Evolutionary conservation across 202 grass and related monocot genomes (phyloP).

Genomic region (Saccharum hybrid): DNA sequence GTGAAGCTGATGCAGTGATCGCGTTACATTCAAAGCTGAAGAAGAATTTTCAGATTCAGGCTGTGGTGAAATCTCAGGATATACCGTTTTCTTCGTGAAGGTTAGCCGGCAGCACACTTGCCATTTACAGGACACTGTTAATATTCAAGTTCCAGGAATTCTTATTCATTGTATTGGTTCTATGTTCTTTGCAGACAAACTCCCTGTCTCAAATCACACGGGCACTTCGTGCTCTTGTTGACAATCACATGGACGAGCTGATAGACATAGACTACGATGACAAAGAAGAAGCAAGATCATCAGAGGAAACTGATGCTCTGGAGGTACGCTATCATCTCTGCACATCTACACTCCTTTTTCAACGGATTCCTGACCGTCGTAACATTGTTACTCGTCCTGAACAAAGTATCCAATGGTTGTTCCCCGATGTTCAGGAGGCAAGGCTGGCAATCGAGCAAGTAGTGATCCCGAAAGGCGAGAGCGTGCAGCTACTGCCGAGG

Average conservation of each 20-base stretch:
- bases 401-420: background rate
- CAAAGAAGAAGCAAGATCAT: constrained; percentile 48
- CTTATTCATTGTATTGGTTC: background rate
- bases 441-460: constrained; percentile 82
- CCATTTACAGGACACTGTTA: constrained; percentile 2
- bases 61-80: constrained; percentile 60
- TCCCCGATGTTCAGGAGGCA: constrained; percentile 54
- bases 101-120: background rate
- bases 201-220: constrained; percentile 72
- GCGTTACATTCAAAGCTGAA: constrained; percentile 78
- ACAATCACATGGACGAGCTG: constrained; percentile 49
- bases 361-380: background rate
- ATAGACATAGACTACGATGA: constrained; percentile 47
- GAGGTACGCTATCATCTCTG: constrained; percentile 54
- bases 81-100: constrained; percentile 88
- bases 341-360: background rate
- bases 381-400: background rate
- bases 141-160: background rate
- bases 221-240: constrained; percentile 69
- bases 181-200: constrained; percentile 53
- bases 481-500: constrained; percentile 64
- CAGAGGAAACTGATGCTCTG: constrained; percentile 80
- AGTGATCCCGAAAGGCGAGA: constrained; percentile 75
- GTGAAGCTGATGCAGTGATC: constrained; percentile 80
- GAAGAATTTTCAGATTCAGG: constrained; percentile 84